Evolutionary conservation across 805 yeast genomes (phyloP).

Genomic region (Pichia thaimueangensis): DNA sequence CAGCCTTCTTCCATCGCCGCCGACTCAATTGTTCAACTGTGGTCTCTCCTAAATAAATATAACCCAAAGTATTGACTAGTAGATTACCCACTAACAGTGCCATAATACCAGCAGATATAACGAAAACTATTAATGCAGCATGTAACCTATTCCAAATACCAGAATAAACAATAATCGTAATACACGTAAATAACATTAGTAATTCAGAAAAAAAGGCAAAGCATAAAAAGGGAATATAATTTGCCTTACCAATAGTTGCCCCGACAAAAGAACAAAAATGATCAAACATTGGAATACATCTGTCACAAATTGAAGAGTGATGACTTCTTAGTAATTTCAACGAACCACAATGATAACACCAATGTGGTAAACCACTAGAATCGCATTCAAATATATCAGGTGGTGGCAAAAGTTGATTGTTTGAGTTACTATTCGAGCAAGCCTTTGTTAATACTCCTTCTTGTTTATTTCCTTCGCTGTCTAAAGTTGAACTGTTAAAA

Average conservation of each 20-base stretch:
- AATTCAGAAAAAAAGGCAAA: constrained; percentile 36
- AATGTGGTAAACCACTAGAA: constrained; percentile 64
- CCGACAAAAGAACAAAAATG: constrained; percentile 84
- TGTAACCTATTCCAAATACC: constrained; percentile 13
- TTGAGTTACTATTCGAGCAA: neutral
- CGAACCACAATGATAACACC: constrained; percentile 64
- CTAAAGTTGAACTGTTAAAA: constrained; percentile 4
- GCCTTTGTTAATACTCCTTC: neutral
- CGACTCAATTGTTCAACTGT: constrained; percentile 10
- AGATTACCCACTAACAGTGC: constrained; percentile 35
- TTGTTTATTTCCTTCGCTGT: neutral
- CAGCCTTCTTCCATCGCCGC: constrained; percentile 23
- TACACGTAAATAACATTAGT: constrained; percentile 35
- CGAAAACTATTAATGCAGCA: constrained; percentile 28
- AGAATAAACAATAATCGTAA: constrained; percentile 29
- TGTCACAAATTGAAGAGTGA: constrained; percentile 51
- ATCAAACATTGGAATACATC: constrained; percentile 71
- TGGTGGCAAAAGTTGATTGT: constrained; percentile 28
- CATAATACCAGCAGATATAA: constrained; percentile 40
- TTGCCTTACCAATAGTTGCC: constrained; percentile 58
- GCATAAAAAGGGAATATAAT: constrained; percentile 54
- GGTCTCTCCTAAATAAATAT: constrained; percentile 42
- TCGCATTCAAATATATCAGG: constrained; percentile 67
- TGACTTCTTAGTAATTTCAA: constrained; percentile 63
- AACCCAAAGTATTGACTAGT: constrained; percentile 38